These are phyloP conservation scores for Suillus fuscotomentosus DNA, from an alignment of 768 basidiomycete genomes.

Conservation along the genomic window DNA sequence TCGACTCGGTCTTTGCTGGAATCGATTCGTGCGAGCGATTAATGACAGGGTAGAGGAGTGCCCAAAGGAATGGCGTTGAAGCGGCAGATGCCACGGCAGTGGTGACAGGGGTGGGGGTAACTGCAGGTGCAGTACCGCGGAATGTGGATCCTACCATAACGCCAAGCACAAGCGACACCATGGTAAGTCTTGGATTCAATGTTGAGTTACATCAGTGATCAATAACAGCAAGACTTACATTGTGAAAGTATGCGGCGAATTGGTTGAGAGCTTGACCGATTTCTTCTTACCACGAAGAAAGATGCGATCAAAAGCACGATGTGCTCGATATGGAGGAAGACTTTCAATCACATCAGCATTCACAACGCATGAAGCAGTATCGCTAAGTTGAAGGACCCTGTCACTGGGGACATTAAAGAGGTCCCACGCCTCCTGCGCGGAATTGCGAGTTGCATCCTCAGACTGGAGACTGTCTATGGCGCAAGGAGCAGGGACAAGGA, in stretches of 20 bases:
- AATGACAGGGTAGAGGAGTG: slow-evolving; percentile 37
- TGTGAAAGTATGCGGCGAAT: slow-evolving; percentile 57
- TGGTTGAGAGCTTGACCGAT: slow-evolving; percentile 36
- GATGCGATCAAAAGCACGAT: slow-evolving; percentile 46
- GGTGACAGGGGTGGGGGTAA: slow-evolving; percentile 16
- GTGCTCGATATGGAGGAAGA: slow-evolving; percentile 41
- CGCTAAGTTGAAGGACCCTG: slow-evolving; percentile 39
- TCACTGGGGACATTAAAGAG: slow-evolving; percentile 39
- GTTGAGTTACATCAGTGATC: slow-evolving; percentile 10
- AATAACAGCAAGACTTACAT: slow-evolving; percentile 46
- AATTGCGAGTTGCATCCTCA: slow-evolving; percentile 21
- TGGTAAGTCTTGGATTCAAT: slow-evolving; percentile 50
- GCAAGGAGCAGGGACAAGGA: slow-evolving; percentile 35
- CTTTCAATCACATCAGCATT: slow-evolving; percentile 44
- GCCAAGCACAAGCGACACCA: slow-evolving; percentile 68
- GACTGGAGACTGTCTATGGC: slow-evolving; percentile 23
- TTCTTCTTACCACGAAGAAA: slow-evolving; percentile 34
- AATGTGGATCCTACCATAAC: slow-evolving; percentile 35
- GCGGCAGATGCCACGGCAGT: slow-evolving; percentile 15
- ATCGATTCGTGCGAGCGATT: slow-evolving; percentile 37
- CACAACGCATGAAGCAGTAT: slow-evolving; percentile 38
- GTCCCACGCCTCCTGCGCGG: slow-evolving; percentile 43
- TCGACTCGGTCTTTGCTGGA: slow-evolving; percentile 26
- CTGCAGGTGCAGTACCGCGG: slow-evolving; percentile 14
- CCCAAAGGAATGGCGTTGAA: slow-evolving; percentile 36